Evolutionary conservation across 2,329 filamentous ascomycete species (phyloP).

Genomic region (Hypomyces perniciosus): DNA sequence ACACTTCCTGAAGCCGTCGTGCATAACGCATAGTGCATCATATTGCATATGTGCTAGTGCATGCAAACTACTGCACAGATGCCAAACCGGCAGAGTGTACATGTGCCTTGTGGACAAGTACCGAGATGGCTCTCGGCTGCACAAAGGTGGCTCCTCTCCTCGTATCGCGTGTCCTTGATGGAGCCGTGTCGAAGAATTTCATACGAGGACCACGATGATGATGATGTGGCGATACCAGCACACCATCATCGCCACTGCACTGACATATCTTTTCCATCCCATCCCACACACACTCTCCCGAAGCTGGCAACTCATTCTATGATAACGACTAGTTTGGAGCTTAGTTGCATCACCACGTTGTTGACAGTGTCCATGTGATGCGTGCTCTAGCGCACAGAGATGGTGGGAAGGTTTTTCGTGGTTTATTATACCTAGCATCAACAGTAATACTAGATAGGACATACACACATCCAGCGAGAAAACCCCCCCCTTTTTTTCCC

Average conservation of each 20-base stretch:
- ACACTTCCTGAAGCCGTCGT: neutral
- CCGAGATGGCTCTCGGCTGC: constrained; percentile 16
- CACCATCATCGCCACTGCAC: neutral
- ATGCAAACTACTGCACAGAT: no score
- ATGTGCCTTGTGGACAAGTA: constrained; percentile 9
- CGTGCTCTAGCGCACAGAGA: constrained; percentile 9
- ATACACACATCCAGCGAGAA: no score
- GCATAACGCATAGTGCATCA: neutral
- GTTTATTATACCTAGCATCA: neutral
- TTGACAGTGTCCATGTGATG: constrained; percentile 13
- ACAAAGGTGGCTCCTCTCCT: constrained; percentile 7
- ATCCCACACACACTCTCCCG: constrained; percentile 1
- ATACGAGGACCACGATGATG: neutral
- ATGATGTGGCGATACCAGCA: neutral
- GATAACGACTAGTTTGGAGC: constrained; percentile 7
- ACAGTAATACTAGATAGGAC: no score
- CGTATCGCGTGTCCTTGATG: constrained; percentile 2
- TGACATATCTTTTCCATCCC: neutral
- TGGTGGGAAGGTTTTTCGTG: neutral
- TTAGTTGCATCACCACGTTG: constrained; percentile 15
- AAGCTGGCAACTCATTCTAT: neutral
- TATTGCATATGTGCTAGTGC: neutral
- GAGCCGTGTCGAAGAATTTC: neutral
- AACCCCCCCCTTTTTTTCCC: neutral
- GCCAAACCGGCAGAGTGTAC: no score